Conservation (phyloP, 345 rosid genomes). For the Capsella bursapastoris region DNA sequence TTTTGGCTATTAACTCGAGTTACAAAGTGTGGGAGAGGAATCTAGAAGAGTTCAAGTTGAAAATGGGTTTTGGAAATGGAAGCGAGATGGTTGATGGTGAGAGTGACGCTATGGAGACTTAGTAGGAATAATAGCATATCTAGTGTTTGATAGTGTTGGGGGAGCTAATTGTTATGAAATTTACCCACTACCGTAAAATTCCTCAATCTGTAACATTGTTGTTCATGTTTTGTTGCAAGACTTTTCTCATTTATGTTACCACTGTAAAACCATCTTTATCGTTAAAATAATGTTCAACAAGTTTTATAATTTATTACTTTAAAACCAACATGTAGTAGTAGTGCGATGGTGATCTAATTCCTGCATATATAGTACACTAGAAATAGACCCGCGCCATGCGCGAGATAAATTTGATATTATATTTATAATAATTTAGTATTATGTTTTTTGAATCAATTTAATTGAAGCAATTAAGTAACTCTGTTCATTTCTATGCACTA, state of each 20-base stretch:
- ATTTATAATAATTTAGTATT: too few relatives aligned
- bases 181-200: too few relatives aligned
- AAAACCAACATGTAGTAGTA: not conserved
- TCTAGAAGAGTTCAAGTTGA: constrained; percentile 45
- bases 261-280: not conserved
- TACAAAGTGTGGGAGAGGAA: constrained; percentile 61
- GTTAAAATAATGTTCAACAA: not conserved
- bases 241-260: not conserved
- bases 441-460: too few relatives aligned
- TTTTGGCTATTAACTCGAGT: constrained; percentile 67
- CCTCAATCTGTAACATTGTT: not conserved
- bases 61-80: constrained; percentile 16
- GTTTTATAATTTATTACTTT: constrained; percentile 5
- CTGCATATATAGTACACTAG: not conserved
- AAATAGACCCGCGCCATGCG: too few relatives aligned
- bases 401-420: too few relatives aligned
- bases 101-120: constrained; percentile 39
- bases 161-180: too few relatives aligned
- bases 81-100: constrained; percentile 24
- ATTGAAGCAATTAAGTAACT: too few relatives aligned
- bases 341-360: not conserved
- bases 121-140: constrained; percentile 24
- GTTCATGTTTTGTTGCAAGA: not conserved
- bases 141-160: not conserved
- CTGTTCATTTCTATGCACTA: too few relatives aligned